Percentiles rank a stretch among this genome's conserved stretches.
Evolutionary conservation across 805 yeast species (phyloP).

Genomic region (Saccharomycopsis amapae): DNA sequence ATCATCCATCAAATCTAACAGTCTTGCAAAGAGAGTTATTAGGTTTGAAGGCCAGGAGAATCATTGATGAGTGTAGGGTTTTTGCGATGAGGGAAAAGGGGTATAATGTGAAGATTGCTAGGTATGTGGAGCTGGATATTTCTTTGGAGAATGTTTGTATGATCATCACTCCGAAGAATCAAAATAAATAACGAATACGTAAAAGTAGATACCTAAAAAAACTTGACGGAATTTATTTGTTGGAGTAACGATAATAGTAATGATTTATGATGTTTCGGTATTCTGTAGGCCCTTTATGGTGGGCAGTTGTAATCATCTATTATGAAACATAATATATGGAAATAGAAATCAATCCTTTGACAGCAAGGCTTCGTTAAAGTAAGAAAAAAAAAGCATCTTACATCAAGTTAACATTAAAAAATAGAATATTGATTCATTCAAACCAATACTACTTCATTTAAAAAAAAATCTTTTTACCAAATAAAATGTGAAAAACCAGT

Average conservation of each 20-base stretch:
- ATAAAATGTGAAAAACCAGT: background rate
- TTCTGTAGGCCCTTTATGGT: too few species aligned
- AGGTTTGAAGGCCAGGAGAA: slow-evolving; percentile 64
- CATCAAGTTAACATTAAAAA: background rate
- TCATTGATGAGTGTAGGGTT: slow-evolving; percentile 68
- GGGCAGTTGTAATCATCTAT: too few species aligned
- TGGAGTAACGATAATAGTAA: too few species aligned
- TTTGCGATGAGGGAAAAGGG: slow-evolving; percentile 37
- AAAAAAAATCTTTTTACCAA: slow-evolving; percentile 4
- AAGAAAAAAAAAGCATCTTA: too few species aligned
- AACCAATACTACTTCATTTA: background rate
- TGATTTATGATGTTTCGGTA: too few species aligned
- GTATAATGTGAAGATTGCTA: slow-evolving; percentile 43
- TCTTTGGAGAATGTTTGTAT: slow-evolving; percentile 70
- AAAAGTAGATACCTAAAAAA: too few species aligned
- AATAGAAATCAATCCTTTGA: too few species aligned
- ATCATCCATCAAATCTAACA: slow-evolving; percentile 42
- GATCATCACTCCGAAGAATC: slow-evolving; percentile 9
- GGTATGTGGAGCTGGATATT: slow-evolving; percentile 48
- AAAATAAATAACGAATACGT: too few species aligned
- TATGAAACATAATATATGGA: too few species aligned
- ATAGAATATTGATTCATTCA: background rate
- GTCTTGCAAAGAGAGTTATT: slow-evolving; percentile 44
- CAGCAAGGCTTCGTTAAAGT: too few species aligned
- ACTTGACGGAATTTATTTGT: too few species aligned